These are phyloP conservation scores for Fraxinus angustifolia DNA, from an alignment of 305 asterid genomes.

Conservation along the genomic window DNA sequence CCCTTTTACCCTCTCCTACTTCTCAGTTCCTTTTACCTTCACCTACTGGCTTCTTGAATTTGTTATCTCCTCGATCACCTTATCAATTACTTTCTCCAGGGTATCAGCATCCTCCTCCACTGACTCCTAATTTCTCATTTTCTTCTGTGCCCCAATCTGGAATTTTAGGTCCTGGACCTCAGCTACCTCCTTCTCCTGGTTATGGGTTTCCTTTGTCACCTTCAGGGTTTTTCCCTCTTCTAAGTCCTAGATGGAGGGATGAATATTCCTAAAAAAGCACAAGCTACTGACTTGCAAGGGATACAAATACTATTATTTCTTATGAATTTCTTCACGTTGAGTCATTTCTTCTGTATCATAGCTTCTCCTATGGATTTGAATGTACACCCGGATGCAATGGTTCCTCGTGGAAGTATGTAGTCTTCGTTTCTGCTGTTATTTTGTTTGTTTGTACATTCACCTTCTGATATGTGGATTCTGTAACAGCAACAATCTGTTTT, in stretches of 20 bases:
- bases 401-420: constrained; percentile 18
- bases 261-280: constrained; percentile 32
- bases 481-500: constrained; percentile 32
- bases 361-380: constrained; percentile 29
- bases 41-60: constrained; percentile 59
- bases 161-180: constrained; percentile 72
- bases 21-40: constrained; percentile 77
- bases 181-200: constrained; percentile 78
- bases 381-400: constrained; percentile 31
- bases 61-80: constrained; percentile 69
- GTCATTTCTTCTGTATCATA: constrained; percentile 13
- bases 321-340: constrained; percentile 21
- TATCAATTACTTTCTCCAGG: constrained; percentile 83
- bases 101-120: constrained; percentile 54
- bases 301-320: constrained; percentile 24
- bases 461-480: constrained; percentile 29
- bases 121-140: constrained; percentile 73
- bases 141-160: constrained; percentile 64
- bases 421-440: constrained; percentile 13
- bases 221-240: constrained; percentile 56
- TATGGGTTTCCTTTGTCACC: constrained; percentile 80
- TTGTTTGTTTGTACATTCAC: constrained; percentile 32
- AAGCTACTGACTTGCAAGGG: constrained; percentile 36
- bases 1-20: constrained; percentile 62
- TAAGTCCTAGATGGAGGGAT: constrained; percentile 88